Base-by-base conservation (phyloP, 495 filamentous ascomycete species). In the Podospora comata region DNA sequence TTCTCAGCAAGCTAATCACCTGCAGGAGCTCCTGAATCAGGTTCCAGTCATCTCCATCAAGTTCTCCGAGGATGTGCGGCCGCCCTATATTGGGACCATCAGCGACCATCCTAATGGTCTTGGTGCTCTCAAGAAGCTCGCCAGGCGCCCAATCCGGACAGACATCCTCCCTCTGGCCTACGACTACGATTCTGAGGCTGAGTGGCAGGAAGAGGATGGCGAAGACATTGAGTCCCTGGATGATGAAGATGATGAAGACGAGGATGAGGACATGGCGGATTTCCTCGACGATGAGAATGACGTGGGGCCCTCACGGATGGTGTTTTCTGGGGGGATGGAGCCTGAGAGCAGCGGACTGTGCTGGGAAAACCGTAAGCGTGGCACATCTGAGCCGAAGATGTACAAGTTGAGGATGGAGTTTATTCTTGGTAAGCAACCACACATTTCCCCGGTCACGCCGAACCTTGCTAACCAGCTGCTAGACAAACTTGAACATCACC, bases 161-260 rank as follows among this genome's bases (percentile, higher is more conserved):
- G 78, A 74, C 9, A 71, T 95, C 6, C 88, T 90, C 3, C 84
- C 90, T 3, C 83, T 88, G n/a, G 83, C 96, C 73, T 98, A 99
- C 76, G 93, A 95, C 69, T 97, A 97, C 72, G 95, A 98, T 73
- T 97, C 94, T 0, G 95, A 99, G 76, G 94, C 90, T 0, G 96
- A 97, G 78, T 99, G 95, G 67, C 74, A 82, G 56, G 73, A 82
- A 68, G 77, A 84, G 65, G 89, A 86, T 62, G 88, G 94, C 75
- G 88, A 96, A 74, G 70, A 82, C 72, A 62, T 83, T 64, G 70
- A 84, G 64, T 67, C 79, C 68, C 90, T 94, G 65, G 91, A 91
- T 23, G 93, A 96, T 57, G 94, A 97, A 6, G 90, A 92, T 27
- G 86, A 86, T 58, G 86, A 86, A 23, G 89, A 87, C 4, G 85